These are phyloP conservation scores for Solanum pennellii DNA, from an alignment of 257 asterid species.

Conservation along the genomic window DNA sequence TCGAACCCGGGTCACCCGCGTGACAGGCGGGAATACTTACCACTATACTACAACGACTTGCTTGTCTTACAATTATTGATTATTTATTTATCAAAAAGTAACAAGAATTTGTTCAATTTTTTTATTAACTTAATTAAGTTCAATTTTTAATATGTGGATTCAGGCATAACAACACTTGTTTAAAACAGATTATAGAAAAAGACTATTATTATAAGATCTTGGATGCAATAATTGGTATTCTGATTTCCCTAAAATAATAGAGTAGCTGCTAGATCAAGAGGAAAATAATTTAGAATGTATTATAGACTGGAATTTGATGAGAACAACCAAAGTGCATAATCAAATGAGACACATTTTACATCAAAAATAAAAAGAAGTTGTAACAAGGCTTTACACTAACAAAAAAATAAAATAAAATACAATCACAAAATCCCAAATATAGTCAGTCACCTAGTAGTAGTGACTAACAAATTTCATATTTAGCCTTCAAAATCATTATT, in stretches of 20 bases:
- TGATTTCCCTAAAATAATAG: too few relatives aligned
- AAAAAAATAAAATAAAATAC: background rate
- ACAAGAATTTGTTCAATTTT: background rate
- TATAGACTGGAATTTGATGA: too few relatives aligned
- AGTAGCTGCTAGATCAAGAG: too few relatives aligned
- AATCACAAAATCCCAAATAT: background rate
- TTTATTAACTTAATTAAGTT: background rate
- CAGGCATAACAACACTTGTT: too few relatives aligned
- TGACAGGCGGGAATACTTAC: slow-evolving; percentile 53
- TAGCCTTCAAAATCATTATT: slow-evolving; percentile 23
- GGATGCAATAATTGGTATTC: too few relatives aligned
- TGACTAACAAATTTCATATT: background rate
- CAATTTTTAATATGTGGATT: too few relatives aligned
- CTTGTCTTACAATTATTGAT: background rate
- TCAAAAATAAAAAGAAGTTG: background rate
- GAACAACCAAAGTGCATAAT: background rate
- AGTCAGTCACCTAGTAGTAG: slow-evolving; percentile 14
- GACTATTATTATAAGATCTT: too few relatives aligned
- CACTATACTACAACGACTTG: slow-evolving; percentile 52
- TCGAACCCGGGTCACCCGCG: slow-evolving; percentile 53
- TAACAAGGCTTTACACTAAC: background rate
- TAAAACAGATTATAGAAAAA: too few relatives aligned
- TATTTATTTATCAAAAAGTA: fast-evolving
- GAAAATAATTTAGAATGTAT: too few relatives aligned
- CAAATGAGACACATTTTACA: background rate